Conservation (phyloP, 2,329 filamentous ascomycete species). For the Colletotrichum gigasporum region DNA sequence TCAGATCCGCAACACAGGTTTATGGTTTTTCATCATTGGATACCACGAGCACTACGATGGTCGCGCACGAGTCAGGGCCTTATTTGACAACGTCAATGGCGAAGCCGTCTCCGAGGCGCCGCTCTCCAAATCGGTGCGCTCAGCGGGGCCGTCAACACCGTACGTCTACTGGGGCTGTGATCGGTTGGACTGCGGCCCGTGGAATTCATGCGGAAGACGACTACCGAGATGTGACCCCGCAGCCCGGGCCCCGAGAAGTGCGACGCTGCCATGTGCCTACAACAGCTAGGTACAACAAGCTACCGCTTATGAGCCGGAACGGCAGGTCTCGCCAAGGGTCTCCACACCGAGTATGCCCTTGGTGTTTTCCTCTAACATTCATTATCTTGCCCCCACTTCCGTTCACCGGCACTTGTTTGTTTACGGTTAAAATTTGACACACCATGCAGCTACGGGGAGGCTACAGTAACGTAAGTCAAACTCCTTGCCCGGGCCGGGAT, state of each 20-base stretch:
- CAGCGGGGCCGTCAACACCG: constrained; percentile 1
- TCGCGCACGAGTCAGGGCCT: no score
- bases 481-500: no score
- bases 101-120: no score
- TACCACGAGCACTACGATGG: no score
- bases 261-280: constrained; percentile 13
- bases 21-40: no score
- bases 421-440: constrained; percentile 1
- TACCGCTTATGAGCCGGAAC: neutral
- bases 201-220: constrained; percentile 18
- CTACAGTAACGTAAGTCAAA: constrained; percentile 32
- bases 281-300: constrained; percentile 20
- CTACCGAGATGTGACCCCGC: constrained; percentile 2
- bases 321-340: constrained; percentile 13
- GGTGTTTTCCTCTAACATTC: neutral
- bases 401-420: neutral
- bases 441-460: constrained; percentile 22
- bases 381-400: neutral
- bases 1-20: no score
- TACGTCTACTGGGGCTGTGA: neutral
- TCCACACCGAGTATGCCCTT: constrained; percentile 12
- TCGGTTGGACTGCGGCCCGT: constrained; percentile 7
- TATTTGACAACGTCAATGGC: no score
- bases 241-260: constrained; percentile 8
- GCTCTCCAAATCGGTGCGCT: neutral